Conservation (phyloP, 1,284 basidiomycete species). For the Peniophora sp. region DNA sequence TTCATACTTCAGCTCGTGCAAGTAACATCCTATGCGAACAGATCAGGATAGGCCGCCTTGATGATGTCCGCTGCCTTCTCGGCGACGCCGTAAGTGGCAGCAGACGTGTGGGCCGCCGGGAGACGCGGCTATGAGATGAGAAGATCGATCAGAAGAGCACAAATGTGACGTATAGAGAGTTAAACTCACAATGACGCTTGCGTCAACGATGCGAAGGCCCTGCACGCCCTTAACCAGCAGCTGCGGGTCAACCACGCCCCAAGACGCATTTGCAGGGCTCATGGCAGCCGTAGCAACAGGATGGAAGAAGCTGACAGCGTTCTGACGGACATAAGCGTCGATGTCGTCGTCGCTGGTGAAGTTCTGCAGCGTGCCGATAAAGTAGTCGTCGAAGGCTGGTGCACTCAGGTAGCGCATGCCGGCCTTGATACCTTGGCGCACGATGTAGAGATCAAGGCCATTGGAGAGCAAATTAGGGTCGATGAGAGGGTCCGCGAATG, state of each 20-base stretch:
- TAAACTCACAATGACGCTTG: conserved; percentile 45
- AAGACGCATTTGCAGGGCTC: conserved; percentile 34
- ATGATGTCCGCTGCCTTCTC: conserved; percentile 61
- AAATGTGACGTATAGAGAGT: background rate
- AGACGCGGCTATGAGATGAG: background rate
- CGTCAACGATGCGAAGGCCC: conserved; percentile 50
- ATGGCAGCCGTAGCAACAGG: conserved; percentile 53
- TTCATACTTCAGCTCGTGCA: too few species aligned
- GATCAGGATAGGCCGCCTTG: background rate
- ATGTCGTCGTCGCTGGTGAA: conserved; percentile 20
- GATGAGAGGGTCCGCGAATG: conserved; percentile 33
- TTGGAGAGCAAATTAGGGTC: conserved; percentile 31
- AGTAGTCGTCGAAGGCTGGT: conserved; percentile 18
- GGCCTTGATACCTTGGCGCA: conserved; percentile 15
- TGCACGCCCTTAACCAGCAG: conserved; percentile 29
- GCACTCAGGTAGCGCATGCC: conserved; percentile 19
- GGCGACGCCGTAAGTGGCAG: conserved; percentile 48
- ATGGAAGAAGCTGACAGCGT: conserved; percentile 53
- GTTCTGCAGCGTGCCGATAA: conserved; percentile 4
- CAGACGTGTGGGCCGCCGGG: conserved; percentile 22
- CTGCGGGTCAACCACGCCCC: conserved; percentile 30
- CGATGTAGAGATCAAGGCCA: background rate
- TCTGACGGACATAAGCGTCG: conserved; percentile 29
- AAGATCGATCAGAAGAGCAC: background rate
- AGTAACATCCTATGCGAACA: background rate